Evolutionary conservation across 2,329 filamentous ascomycete genomes (phyloP).

Genomic region (Mollisiaceae sp.): DNA sequence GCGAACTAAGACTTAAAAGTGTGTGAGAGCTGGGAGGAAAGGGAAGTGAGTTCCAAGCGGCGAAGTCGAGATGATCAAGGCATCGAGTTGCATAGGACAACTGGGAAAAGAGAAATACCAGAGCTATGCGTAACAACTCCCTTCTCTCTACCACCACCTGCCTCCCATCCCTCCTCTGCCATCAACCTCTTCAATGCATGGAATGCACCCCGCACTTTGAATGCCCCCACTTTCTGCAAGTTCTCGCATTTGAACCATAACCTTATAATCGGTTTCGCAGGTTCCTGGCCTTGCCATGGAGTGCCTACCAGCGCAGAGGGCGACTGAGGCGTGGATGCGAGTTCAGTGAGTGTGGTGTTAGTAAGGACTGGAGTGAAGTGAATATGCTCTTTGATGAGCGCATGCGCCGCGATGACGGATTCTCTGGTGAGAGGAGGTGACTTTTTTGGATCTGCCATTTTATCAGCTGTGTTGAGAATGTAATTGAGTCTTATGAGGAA

Average conservation of each 20-base stretch:
- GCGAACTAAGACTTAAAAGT: not conserved
- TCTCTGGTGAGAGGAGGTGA: slow-evolving; percentile 71
- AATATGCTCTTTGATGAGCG: slow-evolving; percentile 74
- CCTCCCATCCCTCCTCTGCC: slow-evolving; percentile 63
- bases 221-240: slow-evolving; percentile 86
- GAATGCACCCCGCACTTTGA: slow-evolving; percentile 91
- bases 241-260: slow-evolving; percentile 98
- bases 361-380: slow-evolving; percentile 86
- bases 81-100: not conserved
- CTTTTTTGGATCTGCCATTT: slow-evolving; percentile 59
- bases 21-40: not conserved
- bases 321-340: slow-evolving; percentile 75
- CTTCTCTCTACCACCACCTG: slow-evolving; percentile 60
- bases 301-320: slow-evolving; percentile 59
- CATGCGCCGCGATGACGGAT: slow-evolving; percentile 74
- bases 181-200: slow-evolving; percentile 78
- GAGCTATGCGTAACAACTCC: slow-evolving; percentile 92
- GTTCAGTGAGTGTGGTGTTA: slow-evolving; percentile 71
- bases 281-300: slow-evolving; percentile 58
- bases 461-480: slow-evolving; percentile 7
- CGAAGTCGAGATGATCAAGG: not conserved
- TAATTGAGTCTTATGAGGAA: slow-evolving; percentile 1
- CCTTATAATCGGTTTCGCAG: slow-evolving; percentile 68
- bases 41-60: not conserved
- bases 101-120: slow-evolving; percentile 56